These are phyloP conservation scores for Byssochlamys sp. DNA, from an alignment of 2,329 filamentous ascomycete genomes.

Conservation along the genomic window DNA sequence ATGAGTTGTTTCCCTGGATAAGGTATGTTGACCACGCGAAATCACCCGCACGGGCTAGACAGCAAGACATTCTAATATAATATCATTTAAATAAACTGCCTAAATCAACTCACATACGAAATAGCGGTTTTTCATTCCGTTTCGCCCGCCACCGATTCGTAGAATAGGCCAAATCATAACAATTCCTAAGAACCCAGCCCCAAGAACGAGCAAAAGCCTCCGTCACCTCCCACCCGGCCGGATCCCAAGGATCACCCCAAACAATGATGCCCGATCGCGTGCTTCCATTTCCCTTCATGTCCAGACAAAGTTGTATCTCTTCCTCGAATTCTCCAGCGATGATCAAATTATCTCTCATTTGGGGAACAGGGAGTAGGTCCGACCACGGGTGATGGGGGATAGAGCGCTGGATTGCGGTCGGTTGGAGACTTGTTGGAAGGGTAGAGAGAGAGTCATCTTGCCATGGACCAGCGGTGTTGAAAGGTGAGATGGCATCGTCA, in stretches of 20 bases:
- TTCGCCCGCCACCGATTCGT: slow-evolving; percentile 34
- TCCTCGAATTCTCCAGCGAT: slow-evolving; percentile 7
- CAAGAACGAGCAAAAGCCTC: slow-evolving; percentile 31
- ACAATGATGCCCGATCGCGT: slow-evolving; percentile 10
- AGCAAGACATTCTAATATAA: no score
- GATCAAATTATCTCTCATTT: slow-evolving; percentile 15
- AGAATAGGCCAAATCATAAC: slow-evolving; percentile 26
- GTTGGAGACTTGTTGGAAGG: slow-evolving; percentile 10
- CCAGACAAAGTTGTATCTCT: slow-evolving; percentile 8
- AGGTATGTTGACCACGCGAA: no score
- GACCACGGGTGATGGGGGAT: slow-evolving; percentile 17
- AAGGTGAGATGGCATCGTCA: slow-evolving; percentile 12
- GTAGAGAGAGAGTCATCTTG: neutral
- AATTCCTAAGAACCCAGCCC: slow-evolving; percentile 32
- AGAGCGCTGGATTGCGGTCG: slow-evolving; percentile 12
- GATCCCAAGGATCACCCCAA: slow-evolving; percentile 34
- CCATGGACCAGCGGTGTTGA: slow-evolving; percentile 4
- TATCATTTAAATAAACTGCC: no score
- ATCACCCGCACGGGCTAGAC: no score
- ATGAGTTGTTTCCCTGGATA: no score
- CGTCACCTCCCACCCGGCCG: slow-evolving; percentile 35
- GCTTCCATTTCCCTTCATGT: slow-evolving; percentile 8
- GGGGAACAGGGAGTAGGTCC: slow-evolving; percentile 14
- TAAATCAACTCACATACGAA: no score
- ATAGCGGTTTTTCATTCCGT: slow-evolving; percentile 3